Conservation (phyloP, 306 rosid species). For the Lathyrus sativus region DNA sequence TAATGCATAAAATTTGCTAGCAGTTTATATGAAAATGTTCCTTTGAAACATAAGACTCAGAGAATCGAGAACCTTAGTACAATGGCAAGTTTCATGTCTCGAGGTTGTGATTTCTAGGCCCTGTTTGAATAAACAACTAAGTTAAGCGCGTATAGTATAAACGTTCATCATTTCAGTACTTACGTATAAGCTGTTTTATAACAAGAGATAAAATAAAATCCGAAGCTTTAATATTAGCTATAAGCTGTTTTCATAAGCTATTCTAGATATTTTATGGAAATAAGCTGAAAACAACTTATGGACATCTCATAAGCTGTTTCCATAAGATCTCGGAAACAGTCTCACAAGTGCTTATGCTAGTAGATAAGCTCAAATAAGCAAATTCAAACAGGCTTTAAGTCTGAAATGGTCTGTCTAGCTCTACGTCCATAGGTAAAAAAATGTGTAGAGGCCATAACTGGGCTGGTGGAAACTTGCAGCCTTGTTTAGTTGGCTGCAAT, state of each 20-base stretch:
- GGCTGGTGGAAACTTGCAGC: neutral
- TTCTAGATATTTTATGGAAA: neutral
- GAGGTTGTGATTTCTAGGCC: neutral
- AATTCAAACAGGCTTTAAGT: neutral
- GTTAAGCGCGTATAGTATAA: neutral
- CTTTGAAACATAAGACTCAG: conserved; percentile 7
- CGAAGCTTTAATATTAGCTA: neutral
- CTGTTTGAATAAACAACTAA: neutral
- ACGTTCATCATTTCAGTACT: neutral
- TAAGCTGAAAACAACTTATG: neutral
- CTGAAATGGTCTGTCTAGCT: neutral
- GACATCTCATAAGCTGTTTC: neutral
- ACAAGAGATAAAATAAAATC: neutral
- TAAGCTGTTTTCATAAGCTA: neutral
- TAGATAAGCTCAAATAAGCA: neutral
- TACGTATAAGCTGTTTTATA: neutral
- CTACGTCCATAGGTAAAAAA: neutral
- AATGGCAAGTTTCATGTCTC: conserved; percentile 7
- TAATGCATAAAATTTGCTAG: conserved; percentile 3
- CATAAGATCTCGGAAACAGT: neutral
- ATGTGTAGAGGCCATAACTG: neutral
- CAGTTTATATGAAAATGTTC: conserved; percentile 8
- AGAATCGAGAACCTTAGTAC: conserved; percentile 1
- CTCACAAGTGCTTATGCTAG: neutral
- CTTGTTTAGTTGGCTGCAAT: neutral